phyloP scores from a whole-genome alignment of 1,139 yeast species.

The Candida sp. region DNA sequence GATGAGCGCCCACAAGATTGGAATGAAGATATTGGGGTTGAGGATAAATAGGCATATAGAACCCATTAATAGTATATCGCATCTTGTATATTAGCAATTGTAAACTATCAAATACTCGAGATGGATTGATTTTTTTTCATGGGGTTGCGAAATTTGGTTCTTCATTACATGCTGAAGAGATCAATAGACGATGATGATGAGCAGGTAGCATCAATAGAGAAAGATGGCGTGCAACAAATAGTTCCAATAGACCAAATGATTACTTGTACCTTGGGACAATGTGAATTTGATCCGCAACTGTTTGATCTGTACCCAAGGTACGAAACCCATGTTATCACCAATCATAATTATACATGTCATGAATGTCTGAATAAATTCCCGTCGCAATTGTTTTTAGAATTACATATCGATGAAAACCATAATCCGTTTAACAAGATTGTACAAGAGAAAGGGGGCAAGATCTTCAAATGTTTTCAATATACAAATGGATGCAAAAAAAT shows the following conservation, averaged over 20 bases:
- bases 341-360: slow-evolving; percentile 30
- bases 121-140: background rate
- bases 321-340: slow-evolving; percentile 25
- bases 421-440: slow-evolving; percentile 42
- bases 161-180: slow-evolving; percentile 8
- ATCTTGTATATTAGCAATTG: background rate
- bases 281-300: slow-evolving; percentile 4
- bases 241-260: slow-evolving; percentile 1
- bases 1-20: slow-evolving; percentile 75
- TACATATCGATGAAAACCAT: slow-evolving; percentile 54
- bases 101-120: background rate
- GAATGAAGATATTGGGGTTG: slow-evolving; percentile 86
- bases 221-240: background rate
- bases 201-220: too few relatives aligned
- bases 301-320: slow-evolving; percentile 19
- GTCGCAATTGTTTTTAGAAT: slow-evolving; percentile 27
- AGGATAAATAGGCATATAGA: background rate
- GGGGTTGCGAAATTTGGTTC: background rate
- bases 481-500: slow-evolving; percentile 28
- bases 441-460: slow-evolving; percentile 34
- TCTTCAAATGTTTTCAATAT: slow-evolving; percentile 37
- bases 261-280: slow-evolving; percentile 11
- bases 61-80: background rate
- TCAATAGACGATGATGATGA: slow-evolving; percentile 11
- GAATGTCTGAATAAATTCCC: slow-evolving; percentile 45